Evolutionary conservation across 495 filamentous ascomycete genomes (phyloP), one percentile per base, ranked within the genome.

Genomic region (Cenococcum geophilum): DNA sequence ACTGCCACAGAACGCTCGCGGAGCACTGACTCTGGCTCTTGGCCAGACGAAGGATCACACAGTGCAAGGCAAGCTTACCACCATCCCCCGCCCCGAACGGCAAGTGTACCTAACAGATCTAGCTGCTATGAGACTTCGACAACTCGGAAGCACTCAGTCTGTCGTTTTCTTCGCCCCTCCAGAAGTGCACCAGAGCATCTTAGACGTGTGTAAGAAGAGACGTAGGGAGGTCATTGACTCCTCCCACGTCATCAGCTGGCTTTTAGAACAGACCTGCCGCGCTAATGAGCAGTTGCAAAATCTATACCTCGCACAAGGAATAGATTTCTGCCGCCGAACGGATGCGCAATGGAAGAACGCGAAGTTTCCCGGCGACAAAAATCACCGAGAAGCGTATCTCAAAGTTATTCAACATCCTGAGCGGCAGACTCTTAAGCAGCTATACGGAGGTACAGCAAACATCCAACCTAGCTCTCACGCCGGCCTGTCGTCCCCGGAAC

Each of bases 21-120:
- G 84, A 5, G 85, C 84, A 6, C 79, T 92, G 16, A 90, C 84
- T 0, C 74, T 91, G 0, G 86, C 86, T 0, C 76, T 82, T 0
- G 74, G 76, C 20, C 71, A 86, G 8, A 85, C 85, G 0, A 89
- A 90, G 64, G 86, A 90, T 53, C 79, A 80, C 27, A 71, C 86
- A 2, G 85, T 88, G 0, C 88, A 91, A 82, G 49, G 58, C 58
- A 60, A 60, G 47, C 18, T 35, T 40, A n/a, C 35, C 12, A 16
- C 53, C 23, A 34, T 10, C 14, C 16, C 2, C 14, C 56, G 16
- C 1, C 20, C 40, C 2, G 22, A 54, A 21, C 8, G 21, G 5
- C 21, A 1, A 2, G 9, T 22, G 36, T 8, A 42, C 10, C 54
- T 57, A 14, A 42, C 35, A 22, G 1, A 57, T n/a, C 35, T 9